Conservation (phyloP, 345 rosid genomes). For the Eucalyptus marginata region DNA sequence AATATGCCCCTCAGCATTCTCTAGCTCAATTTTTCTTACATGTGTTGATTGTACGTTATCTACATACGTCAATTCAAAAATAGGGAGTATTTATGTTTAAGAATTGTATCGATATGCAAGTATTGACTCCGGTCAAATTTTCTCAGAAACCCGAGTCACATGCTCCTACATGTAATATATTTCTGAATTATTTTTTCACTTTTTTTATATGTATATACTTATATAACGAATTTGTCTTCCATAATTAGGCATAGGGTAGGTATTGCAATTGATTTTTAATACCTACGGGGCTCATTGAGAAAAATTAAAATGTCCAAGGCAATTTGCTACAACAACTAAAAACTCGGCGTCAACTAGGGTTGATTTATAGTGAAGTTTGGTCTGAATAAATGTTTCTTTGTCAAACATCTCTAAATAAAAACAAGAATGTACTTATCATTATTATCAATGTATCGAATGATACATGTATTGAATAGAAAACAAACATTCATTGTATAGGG, state of each 20-base stretch:
- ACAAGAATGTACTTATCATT: no score
- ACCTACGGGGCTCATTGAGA: neutral
- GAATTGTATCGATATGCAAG: neutral
- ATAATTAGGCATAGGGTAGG: neutral
- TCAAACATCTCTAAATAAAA: neutral
- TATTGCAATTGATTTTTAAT: neutral
- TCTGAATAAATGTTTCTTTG: neutral
- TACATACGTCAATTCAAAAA: neutral
- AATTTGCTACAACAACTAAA: neutral
- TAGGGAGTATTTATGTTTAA: neutral
- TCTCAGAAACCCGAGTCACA: neutral
- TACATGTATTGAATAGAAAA: no score
- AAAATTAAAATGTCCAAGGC: fast-evolving
- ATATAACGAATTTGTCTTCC: neutral
- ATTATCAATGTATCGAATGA: no score
- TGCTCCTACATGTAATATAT: neutral
- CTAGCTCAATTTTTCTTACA: neutral
- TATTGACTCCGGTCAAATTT: neutral
- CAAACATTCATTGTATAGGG: no score
- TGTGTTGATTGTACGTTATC: neutral
- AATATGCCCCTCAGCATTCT: neutral
- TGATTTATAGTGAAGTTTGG: neutral
- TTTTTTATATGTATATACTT: neutral
- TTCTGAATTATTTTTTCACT: neutral
- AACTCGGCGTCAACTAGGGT: fast-evolving